These are phyloP conservation scores for Naganishia kalamii DNA, from an alignment of 768 basidiomycete species.

Conservation along the genomic window DNA sequence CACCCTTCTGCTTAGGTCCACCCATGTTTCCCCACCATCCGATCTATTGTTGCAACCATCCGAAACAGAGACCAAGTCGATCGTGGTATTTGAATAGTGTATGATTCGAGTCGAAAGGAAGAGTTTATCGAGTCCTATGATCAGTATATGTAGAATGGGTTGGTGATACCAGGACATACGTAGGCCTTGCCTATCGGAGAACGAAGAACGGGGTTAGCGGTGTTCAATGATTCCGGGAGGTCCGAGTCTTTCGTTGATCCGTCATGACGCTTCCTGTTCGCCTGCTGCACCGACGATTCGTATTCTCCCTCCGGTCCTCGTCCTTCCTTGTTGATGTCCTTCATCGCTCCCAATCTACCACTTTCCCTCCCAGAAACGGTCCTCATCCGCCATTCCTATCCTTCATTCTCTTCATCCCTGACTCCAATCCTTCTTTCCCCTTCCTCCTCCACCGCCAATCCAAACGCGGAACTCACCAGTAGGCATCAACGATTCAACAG, in stretches of 20 bases:
- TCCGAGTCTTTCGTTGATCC: too few relatives aligned
- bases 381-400: too few relatives aligned
- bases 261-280: too few relatives aligned
- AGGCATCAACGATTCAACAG: constrained; percentile 69
- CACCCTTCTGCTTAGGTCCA: constrained; percentile 65
- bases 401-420: background rate
- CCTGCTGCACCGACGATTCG: too few relatives aligned
- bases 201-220: background rate
- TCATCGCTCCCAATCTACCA: too few relatives aligned
- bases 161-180: constrained; percentile 56
- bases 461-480: constrained; percentile 56
- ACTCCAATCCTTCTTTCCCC: background rate
- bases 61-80: background rate
- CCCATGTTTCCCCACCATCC: constrained; percentile 85
- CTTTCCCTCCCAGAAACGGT: too few relatives aligned
- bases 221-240: too few relatives aligned
- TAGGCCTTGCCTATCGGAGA: constrained; percentile 62
- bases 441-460: background rate
- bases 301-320: too few relatives aligned
- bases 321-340: too few relatives aligned
- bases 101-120: too few relatives aligned
- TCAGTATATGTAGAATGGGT: background rate
- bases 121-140: background rate
- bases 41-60: constrained; percentile 51
- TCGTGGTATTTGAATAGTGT: background rate